A percentile compares a stretch with the other conserved stretches of the same genome.
Evolutionary conservation across 371 early-diverging fungal species (phyloP).

Genomic region (Dichotomocladium elegans): DNA sequence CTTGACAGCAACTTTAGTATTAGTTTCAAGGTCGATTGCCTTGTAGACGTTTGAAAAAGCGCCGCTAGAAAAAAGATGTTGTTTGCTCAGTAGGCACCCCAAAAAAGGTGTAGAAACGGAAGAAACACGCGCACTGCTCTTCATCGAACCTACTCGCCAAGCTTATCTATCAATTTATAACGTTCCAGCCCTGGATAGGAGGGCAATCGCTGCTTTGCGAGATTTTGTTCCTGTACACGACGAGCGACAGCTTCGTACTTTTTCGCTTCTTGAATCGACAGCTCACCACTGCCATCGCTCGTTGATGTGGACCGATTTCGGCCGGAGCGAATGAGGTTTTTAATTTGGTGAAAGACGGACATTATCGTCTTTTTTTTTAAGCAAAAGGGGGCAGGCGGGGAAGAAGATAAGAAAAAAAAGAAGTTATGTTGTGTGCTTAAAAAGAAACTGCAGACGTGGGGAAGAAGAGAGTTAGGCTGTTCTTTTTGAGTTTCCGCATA

Average conservation of each 20-base stretch:
- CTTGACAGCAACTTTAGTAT: slow-evolving; percentile 71
- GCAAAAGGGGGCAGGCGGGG: not conserved
- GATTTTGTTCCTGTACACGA: slow-evolving; percentile 15
- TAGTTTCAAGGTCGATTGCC: slow-evolving; percentile 50
- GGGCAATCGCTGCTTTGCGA: slow-evolving; percentile 13
- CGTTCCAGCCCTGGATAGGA: slow-evolving; percentile 30
- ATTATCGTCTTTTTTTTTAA: not conserved
- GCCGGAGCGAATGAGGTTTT: slow-evolving; percentile 9
- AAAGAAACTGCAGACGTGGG: not conserved
- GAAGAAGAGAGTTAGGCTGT: not conserved
- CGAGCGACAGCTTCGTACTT: slow-evolving; percentile 18
- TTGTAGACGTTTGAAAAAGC: slow-evolving; percentile 77
- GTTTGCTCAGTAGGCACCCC: not conserved
- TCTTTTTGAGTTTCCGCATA: not conserved
- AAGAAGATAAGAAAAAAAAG: not conserved
- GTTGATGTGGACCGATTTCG: not conserved
- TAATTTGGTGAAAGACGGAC: slow-evolving; percentile 9
- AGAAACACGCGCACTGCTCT: not conserved
- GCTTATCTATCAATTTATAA: slow-evolving; percentile 44
- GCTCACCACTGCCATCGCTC: not conserved
- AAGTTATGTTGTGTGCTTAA: not conserved
- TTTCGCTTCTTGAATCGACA: slow-evolving; percentile 9
- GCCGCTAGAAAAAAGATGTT: slow-evolving; percentile 42
- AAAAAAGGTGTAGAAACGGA: not conserved
- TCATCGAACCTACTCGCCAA: slow-evolving; percentile 56